phyloP scores from a whole-genome alignment of 805 yeast genomes.

The Lachancea quebecensis region DNA sequence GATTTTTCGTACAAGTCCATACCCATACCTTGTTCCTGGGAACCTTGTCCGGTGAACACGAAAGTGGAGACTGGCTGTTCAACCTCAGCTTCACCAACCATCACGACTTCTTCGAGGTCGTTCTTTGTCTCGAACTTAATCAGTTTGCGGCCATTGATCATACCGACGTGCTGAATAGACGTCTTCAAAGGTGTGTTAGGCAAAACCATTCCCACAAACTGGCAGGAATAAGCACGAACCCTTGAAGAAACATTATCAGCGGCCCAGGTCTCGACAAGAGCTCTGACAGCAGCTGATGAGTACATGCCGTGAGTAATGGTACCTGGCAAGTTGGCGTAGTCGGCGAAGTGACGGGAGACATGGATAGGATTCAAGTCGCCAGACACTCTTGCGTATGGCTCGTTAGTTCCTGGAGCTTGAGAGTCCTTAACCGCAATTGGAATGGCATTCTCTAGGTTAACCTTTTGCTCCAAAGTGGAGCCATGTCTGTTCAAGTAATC shows the following conservation, averaged over 20 bases:
- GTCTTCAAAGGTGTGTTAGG: conserved; percentile 90
- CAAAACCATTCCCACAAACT: conserved; percentile 93
- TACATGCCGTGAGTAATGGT: conserved; percentile 99
- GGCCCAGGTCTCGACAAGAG: conserved; percentile 96
- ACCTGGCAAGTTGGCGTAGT: conserved; percentile 90
- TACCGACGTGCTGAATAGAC: conserved; percentile 89
- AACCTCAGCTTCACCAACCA: conserved; percentile 95
- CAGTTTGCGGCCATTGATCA: conserved; percentile 98
- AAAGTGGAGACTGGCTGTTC: conserved; percentile 96
- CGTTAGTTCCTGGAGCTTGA: conserved; percentile 92
- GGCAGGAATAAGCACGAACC: conserved; percentile 88
- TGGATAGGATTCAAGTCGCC: conserved; percentile 99
- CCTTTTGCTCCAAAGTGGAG: conserved; percentile 87
- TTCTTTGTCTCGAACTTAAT: conserved; percentile 86
- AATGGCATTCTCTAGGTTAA: conserved; percentile 81
- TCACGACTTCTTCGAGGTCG: conserved; percentile 72
- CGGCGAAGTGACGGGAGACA: conserved; percentile 90
- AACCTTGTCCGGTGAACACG: conserved; percentile 99
- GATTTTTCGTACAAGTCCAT: conserved; percentile 93
- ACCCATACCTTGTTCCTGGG: conserved; percentile 99
- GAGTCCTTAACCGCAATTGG: conserved; percentile 59
- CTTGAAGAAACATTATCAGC: conserved; percentile 95
- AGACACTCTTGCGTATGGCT: conserved; percentile 92
- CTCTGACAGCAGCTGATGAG: conserved; percentile 91
- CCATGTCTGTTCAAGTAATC: conserved; percentile 92